Base-by-base conservation (phyloP, 345 rosid genomes). In the Aethionema arabicum region DNA sequence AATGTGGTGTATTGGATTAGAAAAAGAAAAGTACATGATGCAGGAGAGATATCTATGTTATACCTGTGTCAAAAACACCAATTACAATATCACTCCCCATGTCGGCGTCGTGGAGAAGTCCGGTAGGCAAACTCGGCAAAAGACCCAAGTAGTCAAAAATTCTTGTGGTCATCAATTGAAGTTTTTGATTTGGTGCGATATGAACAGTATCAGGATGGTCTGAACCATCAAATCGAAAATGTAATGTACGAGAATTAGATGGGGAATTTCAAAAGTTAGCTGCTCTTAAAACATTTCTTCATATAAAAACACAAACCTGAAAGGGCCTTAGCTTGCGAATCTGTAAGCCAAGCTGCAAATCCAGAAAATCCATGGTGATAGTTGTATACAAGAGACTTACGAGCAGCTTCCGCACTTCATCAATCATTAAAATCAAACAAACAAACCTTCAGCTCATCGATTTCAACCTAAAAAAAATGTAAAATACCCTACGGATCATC, bases 311-410 rank as follows among this genome's bases (percentile, higher is more conserved):
- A 56, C 31, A 56, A 56, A 73, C 77, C 80, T 61, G 80, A 62
- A 60, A 85, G 74, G 54, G 75, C 57, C 57, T 65, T 69, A 21
- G 82, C 87, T 52, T 80, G 81, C 11, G 76, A 65, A 43, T 74
- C 58, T 48, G 77, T 79, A 11, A 82, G 67, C 72, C 69, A 77
- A 12, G 84, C 85, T 31, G 87, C 83, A 70, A 82, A 82, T 42
- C 85, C 83, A 2, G 81, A 82, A 56, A 85, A 82, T 36, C 85
- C 87, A 68, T 80, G 83, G 54, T 50, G 77, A 37, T 82, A 76
- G 68, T 79, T 76, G 63, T 83, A 74, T 31, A 83, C 31, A 55
- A 80, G 66, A 9, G 87, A 83, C 33, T 57, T 44, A 57, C 56
- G 59, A 47, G 83, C 81, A 33, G 76, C 84, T 74, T 78, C 78